phyloP scores from a whole-genome alignment of 2,329 filamentous ascomycete species.

The Lachnellula hyalina region DNA sequence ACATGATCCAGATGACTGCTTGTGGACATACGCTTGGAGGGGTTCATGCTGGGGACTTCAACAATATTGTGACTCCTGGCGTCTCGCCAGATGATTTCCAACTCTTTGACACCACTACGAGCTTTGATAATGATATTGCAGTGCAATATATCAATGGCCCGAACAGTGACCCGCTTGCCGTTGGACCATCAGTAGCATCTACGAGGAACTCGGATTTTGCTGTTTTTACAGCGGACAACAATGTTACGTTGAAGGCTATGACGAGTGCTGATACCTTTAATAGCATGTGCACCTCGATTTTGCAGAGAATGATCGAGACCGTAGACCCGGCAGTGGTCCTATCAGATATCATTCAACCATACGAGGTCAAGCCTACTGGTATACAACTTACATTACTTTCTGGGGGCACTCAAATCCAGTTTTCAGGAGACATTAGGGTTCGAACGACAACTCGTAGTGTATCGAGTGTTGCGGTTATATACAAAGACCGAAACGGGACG shows the following conservation, averaged over 20 bases:
- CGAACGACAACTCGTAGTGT: slow-evolving; percentile 44
- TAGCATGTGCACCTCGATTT: slow-evolving; percentile 43
- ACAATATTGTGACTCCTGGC: slow-evolving; percentile 44
- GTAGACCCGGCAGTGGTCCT: slow-evolving; percentile 48
- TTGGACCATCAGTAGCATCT: slow-evolving; percentile 42
- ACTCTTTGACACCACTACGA: slow-evolving; percentile 42
- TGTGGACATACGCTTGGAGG: slow-evolving; percentile 59
- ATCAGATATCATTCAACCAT: slow-evolving; percentile 48
- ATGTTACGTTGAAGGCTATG: slow-evolving; percentile 49
- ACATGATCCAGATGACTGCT: slow-evolving; percentile 57
- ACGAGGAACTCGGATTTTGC: slow-evolving; percentile 46
- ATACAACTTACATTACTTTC: slow-evolving; percentile 49
- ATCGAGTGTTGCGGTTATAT: slow-evolving; percentile 44
- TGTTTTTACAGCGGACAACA: slow-evolving; percentile 51
- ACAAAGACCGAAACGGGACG: slow-evolving; percentile 50
- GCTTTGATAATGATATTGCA: slow-evolving; percentile 53
- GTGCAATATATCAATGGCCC: slow-evolving; percentile 51
- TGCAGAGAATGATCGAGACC: slow-evolving; percentile 58
- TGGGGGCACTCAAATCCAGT: slow-evolving; percentile 42
- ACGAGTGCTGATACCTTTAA: slow-evolving; percentile 40
- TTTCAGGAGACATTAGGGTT: slow-evolving; percentile 53
- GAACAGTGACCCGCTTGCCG: slow-evolving; percentile 50
- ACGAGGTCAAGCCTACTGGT: slow-evolving; percentile 54
- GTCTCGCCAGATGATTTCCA: slow-evolving; percentile 39
- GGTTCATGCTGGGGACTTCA: slow-evolving; percentile 50